Evolutionary conservation across 192 early-diverging fungal species (phyloP).

Genomic region (Glomus cerebriforme): DNA sequence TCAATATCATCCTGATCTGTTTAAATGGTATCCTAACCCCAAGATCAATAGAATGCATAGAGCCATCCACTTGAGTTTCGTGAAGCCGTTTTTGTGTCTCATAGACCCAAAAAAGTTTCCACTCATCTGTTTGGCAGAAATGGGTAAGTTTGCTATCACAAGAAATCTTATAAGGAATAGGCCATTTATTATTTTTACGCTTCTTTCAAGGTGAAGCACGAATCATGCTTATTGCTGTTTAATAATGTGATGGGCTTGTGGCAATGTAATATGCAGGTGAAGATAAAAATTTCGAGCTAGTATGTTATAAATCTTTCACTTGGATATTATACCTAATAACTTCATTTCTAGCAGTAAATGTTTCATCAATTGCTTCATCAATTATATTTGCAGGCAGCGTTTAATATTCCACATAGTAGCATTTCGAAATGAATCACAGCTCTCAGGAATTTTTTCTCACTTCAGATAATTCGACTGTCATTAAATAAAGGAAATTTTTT

Average conservation of each 20-base stretch:
- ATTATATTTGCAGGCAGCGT: neutral
- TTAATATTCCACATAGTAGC: neutral
- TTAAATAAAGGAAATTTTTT: too few species aligned
- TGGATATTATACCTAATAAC: neutral
- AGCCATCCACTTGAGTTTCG: too few species aligned
- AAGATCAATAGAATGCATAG: too few species aligned
- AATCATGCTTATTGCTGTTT: too few species aligned
- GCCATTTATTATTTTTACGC: neutral
- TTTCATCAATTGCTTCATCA: too few species aligned
- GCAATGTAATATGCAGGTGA: neutral
- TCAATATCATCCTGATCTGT: conserved; percentile 3
- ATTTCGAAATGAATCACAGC: neutral
- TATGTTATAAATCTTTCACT: too few species aligned
- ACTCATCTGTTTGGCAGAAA: too few species aligned
- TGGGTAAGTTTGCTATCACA: too few species aligned
- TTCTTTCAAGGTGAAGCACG: too few species aligned
- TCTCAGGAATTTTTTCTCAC: neutral
- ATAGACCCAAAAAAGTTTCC: too few species aligned
- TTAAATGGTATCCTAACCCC: conserved; percentile 12
- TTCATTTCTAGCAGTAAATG: neutral
- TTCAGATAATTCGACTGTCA: neutral
- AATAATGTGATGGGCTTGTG: too few species aligned
- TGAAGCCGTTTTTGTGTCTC: too few species aligned
- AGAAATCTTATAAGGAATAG: neutral
- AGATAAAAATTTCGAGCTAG: neutral